Percentiles rank a stretch among this genome's conserved stretches.
These are phyloP conservation scores for Herpomyces periplanetae DNA, from an alignment of 2,329 filamentous ascomycete species.

Conservation along the genomic window DNA sequence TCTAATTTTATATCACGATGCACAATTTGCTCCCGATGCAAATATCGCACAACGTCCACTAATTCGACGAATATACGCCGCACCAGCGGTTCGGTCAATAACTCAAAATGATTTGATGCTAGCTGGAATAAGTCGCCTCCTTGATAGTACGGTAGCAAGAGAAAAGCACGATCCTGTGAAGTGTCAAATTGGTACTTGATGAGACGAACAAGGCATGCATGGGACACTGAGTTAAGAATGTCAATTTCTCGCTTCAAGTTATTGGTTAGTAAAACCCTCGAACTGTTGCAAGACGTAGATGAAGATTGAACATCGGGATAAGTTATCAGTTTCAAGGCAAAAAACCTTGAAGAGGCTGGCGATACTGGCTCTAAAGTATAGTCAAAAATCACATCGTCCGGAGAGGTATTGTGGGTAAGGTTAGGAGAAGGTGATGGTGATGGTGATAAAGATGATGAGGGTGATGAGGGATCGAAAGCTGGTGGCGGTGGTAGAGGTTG, in stretches of 20 bases:
- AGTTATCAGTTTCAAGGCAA: constrained; percentile 55
- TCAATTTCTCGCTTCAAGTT: constrained; percentile 80
- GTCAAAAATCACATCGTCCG: constrained; percentile 9
- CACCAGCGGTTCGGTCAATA: constrained; percentile 26
- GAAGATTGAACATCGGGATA: constrained; percentile 81
- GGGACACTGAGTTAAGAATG: constrained; percentile 50
- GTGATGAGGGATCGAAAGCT: too few species aligned
- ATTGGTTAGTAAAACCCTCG: too few species aligned
- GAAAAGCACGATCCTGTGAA: constrained; percentile 35
- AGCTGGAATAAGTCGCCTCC: constrained; percentile 85
- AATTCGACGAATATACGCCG: constrained; percentile 64
- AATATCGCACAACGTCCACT: constrained; percentile 42
- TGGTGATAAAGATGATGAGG: too few species aligned
- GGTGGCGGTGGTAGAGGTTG: too few species aligned
- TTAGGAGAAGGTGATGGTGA: too few species aligned
- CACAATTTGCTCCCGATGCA: constrained; percentile 53
- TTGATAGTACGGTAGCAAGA: constrained; percentile 65
- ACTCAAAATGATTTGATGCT: constrained; percentile 26
- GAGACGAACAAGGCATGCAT: constrained; percentile 61
- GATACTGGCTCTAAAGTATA: constrained; percentile 17
- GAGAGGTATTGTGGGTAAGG: too few species aligned
- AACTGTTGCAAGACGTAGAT: too few species aligned
- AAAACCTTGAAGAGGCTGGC: too few species aligned
- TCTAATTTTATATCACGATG: constrained; percentile 94
- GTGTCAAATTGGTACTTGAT: constrained; percentile 78